A percentile compares a stretch with the other conserved stretches of the same genome.
Evolutionary conservation across 441 rosid genomes (phyloP).

Genomic region (Euphorbia celastroides): DNA sequence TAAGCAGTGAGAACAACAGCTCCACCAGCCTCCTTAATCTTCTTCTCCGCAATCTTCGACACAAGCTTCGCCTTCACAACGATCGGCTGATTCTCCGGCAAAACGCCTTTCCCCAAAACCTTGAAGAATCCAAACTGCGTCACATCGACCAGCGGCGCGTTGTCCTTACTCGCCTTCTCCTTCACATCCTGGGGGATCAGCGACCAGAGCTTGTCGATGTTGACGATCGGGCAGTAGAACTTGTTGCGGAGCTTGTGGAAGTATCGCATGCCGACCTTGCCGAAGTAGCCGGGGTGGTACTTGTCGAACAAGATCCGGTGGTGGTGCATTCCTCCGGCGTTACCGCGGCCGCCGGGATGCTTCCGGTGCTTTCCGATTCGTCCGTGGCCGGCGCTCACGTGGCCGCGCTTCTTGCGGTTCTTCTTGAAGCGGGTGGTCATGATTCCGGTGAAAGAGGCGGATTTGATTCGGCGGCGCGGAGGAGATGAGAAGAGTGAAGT

Average conservation of each 20-base stretch:
- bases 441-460: not conserved
- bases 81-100: slow-evolving; percentile 63
- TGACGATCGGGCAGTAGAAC: slow-evolving; percentile 71
- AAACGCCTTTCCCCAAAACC: slow-evolving; percentile 71
- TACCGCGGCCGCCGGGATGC: slow-evolving; percentile 90
- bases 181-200: slow-evolving; percentile 58
- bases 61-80: slow-evolving; percentile 76
- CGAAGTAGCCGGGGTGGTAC: slow-evolving; percentile 90
- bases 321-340: slow-evolving; percentile 91
- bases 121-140: slow-evolving; percentile 73
- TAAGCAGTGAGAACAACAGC: slow-evolving; percentile 71
- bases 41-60: slow-evolving; percentile 80
- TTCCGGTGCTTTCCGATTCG: slow-evolving; percentile 84
- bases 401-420: slow-evolving; percentile 91
- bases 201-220: slow-evolving; percentile 82
- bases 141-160: slow-evolving; percentile 66
- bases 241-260: slow-evolving; percentile 83
- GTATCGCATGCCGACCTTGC: slow-evolving; percentile 84
- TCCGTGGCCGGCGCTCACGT: slow-evolving; percentile 87
- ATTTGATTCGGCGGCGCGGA: slow-evolving; percentile 16
- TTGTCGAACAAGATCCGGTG: slow-evolving; percentile 88
- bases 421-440: slow-evolving; percentile 80
- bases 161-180: slow-evolving; percentile 56
- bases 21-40: slow-evolving; percentile 81
- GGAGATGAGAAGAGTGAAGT: slow-evolving; percentile 6